Evolutionary conservation across 2,329 filamentous ascomycete species (phyloP).

Genomic region (Claviceps digitariae): DNA sequence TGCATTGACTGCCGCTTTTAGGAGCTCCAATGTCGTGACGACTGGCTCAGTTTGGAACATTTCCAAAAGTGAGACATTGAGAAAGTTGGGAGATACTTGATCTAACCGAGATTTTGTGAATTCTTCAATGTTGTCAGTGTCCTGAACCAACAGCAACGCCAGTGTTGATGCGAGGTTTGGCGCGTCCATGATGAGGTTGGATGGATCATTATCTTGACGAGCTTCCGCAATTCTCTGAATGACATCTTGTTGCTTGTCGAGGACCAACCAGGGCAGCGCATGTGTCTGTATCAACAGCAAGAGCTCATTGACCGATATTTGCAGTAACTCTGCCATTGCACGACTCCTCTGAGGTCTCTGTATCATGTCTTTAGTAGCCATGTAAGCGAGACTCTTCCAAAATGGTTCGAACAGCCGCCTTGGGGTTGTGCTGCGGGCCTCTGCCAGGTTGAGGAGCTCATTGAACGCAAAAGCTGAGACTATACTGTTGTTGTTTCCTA

Average conservation of each 20-base stretch:
- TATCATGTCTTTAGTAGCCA: constrained; percentile 69
- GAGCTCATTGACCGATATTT: constrained; percentile 61
- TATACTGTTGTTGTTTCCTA: constrained; percentile 70
- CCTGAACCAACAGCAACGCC: constrained; percentile 45
- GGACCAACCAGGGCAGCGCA: constrained; percentile 74
- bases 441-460: constrained; percentile 64
- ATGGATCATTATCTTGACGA: constrained; percentile 53
- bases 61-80: constrained; percentile 49
- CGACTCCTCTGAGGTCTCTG: constrained; percentile 70
- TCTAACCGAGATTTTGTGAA: constrained; percentile 56
- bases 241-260: constrained; percentile 63
- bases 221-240: constrained; percentile 71
- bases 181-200: constrained; percentile 39
- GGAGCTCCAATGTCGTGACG: constrained; percentile 62
- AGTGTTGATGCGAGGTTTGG: constrained; percentile 45
- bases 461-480: constrained; percentile 72
- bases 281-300: constrained; percentile 64
- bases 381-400: constrained; percentile 74
- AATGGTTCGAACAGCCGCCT: constrained; percentile 69
- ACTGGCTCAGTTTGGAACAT: constrained; percentile 65
- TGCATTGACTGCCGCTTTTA: constrained; percentile 65
- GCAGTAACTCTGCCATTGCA: constrained; percentile 67
- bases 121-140: constrained; percentile 42
- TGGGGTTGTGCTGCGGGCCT: constrained; percentile 46
- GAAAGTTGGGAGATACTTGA: constrained; percentile 57